Evolutionary conservation across 2,329 filamentous ascomycete species (phyloP).

Genomic region (Apiospora arundinis): DNA sequence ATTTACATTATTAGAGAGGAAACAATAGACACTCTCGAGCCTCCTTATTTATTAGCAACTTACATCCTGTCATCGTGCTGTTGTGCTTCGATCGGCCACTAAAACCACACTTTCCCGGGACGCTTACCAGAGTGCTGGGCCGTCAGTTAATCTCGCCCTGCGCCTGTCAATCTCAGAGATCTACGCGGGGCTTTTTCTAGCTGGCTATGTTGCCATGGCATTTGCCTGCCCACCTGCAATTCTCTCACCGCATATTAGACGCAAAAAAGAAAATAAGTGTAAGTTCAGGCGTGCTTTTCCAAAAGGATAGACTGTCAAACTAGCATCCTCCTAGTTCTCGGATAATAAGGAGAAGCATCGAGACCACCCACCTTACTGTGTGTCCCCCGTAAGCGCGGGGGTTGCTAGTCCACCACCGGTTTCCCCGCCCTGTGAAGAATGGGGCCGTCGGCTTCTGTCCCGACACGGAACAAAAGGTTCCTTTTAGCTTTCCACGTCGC

Average conservation of each 20-base stretch:
- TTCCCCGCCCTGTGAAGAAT: background rate
- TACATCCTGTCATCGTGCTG: background rate
- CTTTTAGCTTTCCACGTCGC: background rate
- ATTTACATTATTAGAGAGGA: background rate
- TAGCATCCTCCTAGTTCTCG: background rate
- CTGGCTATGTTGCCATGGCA: background rate
- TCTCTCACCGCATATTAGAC: background rate
- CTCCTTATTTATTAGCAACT: background rate
- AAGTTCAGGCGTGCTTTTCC: background rate
- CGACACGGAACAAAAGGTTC: background rate
- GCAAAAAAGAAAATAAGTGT: background rate
- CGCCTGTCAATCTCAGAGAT: background rate
- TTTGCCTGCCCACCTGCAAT: background rate
- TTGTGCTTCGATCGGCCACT: background rate
- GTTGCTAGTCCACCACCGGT: background rate
- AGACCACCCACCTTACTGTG: background rate
- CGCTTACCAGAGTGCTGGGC: background rate
- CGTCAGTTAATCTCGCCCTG: background rate
- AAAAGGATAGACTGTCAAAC: background rate
- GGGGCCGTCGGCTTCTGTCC: background rate
- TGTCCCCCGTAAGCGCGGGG: background rate
- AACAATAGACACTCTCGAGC: no score
- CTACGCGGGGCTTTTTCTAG: constrained; percentile 1
- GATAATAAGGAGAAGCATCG: background rate
- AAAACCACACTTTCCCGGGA: background rate